Evolutionary conservation across 495 filamentous ascomycete species (phyloP).

Genomic region (Aspergillus leporis): DNA sequence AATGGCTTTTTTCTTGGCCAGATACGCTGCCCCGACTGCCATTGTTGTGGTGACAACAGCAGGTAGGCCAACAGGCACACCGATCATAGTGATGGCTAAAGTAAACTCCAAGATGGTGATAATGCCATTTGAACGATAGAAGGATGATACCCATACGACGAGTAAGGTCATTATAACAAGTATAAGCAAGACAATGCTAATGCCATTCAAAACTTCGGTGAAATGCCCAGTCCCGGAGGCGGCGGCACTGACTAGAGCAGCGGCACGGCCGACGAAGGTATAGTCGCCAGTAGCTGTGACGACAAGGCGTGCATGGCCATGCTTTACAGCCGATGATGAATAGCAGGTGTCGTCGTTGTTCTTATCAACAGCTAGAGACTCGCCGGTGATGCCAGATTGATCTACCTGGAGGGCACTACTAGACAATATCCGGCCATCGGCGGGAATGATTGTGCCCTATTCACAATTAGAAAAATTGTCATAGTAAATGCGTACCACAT

Average conservation of each 20-base stretch:
- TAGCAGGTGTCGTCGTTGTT: conserved; percentile 75
- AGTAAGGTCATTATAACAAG: conserved; percentile 79
- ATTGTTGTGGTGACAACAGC: conserved; percentile 95
- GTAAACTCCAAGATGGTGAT: conserved; percentile 80
- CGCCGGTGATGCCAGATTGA: conserved; percentile 88
- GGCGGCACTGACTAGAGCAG: conserved; percentile 78
- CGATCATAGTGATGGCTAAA: conserved; percentile 81
- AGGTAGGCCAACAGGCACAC: conserved; percentile 93
- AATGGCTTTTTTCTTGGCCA: conserved; percentile 89
- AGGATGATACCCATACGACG: conserved; percentile 81
- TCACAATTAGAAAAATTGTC: conserved; percentile 10
- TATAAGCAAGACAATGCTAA: conserved; percentile 71
- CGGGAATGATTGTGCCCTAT: conserved; percentile 81
- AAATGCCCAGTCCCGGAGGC: conserved; percentile 76
- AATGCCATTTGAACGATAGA: conserved; percentile 80
- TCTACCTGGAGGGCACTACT: conserved; percentile 83
- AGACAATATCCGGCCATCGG: conserved; percentile 82
- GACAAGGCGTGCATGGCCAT: conserved; percentile 80
- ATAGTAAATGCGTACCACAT: not conserved
- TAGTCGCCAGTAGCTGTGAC: conserved; percentile 81
- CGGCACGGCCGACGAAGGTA: conserved; percentile 87
- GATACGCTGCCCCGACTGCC: conserved; percentile 90
- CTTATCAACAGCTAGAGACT: conserved; percentile 90
- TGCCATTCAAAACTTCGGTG: conserved; percentile 82
- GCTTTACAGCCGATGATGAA: conserved; percentile 85